Base-by-base conservation (phyloP, 495 filamentous ascomycete genomes). In the Annulohypoxylon moriforme region DNA sequence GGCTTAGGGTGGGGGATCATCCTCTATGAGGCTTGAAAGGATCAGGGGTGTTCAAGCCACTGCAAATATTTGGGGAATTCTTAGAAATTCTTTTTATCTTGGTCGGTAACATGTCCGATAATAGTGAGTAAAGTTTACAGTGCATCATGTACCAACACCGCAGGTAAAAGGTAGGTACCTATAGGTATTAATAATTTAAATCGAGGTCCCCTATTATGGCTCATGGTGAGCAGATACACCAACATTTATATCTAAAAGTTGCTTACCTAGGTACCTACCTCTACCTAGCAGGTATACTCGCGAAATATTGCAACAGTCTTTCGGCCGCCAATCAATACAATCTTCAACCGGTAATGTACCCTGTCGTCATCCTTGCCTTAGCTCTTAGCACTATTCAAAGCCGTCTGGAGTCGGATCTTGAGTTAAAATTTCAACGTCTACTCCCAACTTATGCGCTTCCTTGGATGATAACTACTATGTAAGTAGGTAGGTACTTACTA, bases 271-370 rank as follows among this genome's bases (percentile, higher is more conserved):
- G 25, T 24, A 27, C 24, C 27, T 29, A 29, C 27, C 27, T 29
- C 14, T 31, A 20, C 34, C 34, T 36, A 36, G 34, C 10, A 40
- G 36, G 47, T 29, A 24, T 31, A 59, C 38, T 64, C 67, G 59
- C 59, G 25, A 33, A 58, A 62, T 61, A 36, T 47, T 69, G 50
- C 59, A 69, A 49, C 34, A 44, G n/a, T n/a, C 4, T 56, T 56
- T 52, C 13, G 8, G 44, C 56, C 25, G 49, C 46, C 25, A 52
- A 46, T 50, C 33, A 60, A 67, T 53, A 46, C 5, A 47, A 20
- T 55, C 14, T 8, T 31, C 13, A 18, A 29, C 57, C 46, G 18
- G 55, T 40, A 49, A 46, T 55, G 49, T 64, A 18, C 34, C 64
- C 53, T 59, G 22, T 42, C 31, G 24, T 67, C 55, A 49, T 52